Evolutionary conservation across 179 eudicot genomes (phyloP), one percentile per base, ranked within the genome.

Genomic region (Actinidia polygama): DNA sequence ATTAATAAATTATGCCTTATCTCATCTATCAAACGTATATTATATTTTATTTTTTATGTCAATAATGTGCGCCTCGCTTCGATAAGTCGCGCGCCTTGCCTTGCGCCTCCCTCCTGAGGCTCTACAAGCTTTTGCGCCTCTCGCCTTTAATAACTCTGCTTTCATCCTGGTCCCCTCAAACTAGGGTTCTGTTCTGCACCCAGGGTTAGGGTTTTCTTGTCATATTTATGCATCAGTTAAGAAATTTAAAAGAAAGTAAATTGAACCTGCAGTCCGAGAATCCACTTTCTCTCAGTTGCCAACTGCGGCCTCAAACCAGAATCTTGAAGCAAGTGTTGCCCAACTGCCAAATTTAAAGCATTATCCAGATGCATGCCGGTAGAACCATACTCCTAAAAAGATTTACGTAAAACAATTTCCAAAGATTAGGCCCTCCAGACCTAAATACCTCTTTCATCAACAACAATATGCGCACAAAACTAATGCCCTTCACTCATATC

Each of bases 241-340:
- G 12, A 46, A 50, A 66, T 61, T 11, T 62, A 80, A 40, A 86
- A 78, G 78, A 79, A 83, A 26, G 51, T 54, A 66, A 68, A 30
- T 68, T 53, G 57, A 83, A 97, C 99, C 98, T 97, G 98, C 78
- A 97, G 87, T 79, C 99, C 99, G 78, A 94, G 93, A 87, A 91
- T 83, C 99, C 99, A 97, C 84, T 93, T 96, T 87, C 89, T 91
- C 89, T 93, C 95, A 81, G 74, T 87, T 68, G 93, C 85, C 51
- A 89, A 82, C 83, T 85, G 94, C 72, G 84, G 89, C 58, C 90
- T 88, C 89, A 87, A 64, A 88, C 89, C 88, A 74, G 77, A 79
- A 80, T 88, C 94, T 84, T 83, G 92, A 79, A 87, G 90, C 77
- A 85, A 86, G 73, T 88, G 87, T 59, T 78, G 88, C 57, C 83